Evolutionary conservation across 345 rosid species (phyloP), one percentile per base, ranked within the genome.

Genomic region (Eutrema heterophyllum): DNA sequence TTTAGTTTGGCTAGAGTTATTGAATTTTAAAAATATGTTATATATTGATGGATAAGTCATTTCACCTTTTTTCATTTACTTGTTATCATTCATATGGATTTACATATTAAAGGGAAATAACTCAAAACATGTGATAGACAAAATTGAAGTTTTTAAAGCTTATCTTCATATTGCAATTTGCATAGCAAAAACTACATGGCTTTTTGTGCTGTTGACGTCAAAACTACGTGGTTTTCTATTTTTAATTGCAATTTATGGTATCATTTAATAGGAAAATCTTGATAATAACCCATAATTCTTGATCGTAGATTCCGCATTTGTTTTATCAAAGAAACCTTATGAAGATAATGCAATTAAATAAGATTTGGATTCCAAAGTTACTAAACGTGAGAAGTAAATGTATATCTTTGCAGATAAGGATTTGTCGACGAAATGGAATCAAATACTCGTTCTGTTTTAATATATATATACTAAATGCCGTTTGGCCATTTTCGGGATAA

Each of bases 1-100:
- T 59, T 75, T 59, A 9, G 62, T 39, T 58, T 49, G 78, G 61
- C 60, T 59, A 29, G 48, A 14, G 41, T 45, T 54, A 56, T 6
- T 35, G 51, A 54, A 5, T 44, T 54, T 18, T 14, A 11, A 43
- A 2, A 35, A 55, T 3, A 2, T 7, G 7, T 7, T 2, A 27
- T 13, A 29, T 7, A 1, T 26, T 58, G 38, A 48, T 60, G 44
- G 26, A 9, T 30, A 30, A 18, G 63, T 62, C 8, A 29, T 62
- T 63, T 72, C 53, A 62, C 27, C 4, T 62, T 71, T 46, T 26
- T 0, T 8, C 12, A 26, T 58, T 70, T 36, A 46, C 10, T 70
- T 58, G 9, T 38, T 10, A 18, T 21, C 58, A 26, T 48, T 15
- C 3, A 59, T 59, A 26, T 35, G 48, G 8, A 21, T 32, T 30